These are phyloP conservation scores for Botrytis paeoniae DNA, from an alignment of 2,329 filamentous ascomycete genomes.

Conservation along the genomic window DNA sequence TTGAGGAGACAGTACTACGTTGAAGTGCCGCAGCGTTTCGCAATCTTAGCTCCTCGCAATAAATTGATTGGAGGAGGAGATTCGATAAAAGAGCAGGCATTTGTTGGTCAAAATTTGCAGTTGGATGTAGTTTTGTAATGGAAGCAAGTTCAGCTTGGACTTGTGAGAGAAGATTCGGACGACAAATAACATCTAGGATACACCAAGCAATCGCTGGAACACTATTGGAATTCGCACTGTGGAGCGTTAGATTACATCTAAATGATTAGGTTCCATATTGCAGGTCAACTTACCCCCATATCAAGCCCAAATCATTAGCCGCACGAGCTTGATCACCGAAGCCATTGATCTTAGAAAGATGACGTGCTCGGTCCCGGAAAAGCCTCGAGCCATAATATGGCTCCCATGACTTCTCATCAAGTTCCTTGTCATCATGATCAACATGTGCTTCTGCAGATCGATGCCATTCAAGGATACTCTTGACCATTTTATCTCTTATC, in stretches of 20 bases:
- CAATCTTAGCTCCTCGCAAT: slow-evolving; percentile 39
- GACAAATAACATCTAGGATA: slow-evolving; percentile 30
- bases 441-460: slow-evolving; percentile 24
- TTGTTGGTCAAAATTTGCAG: background rate
- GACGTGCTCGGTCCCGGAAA: slow-evolving; percentile 29
- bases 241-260: background rate
- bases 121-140: background rate
- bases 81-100: slow-evolving; percentile 27
- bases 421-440: slow-evolving; percentile 23
- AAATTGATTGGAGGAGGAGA: slow-evolving; percentile 40
- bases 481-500: slow-evolving; percentile 30
- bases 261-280: background rate
- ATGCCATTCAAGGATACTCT: slow-evolving; percentile 33
- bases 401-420: slow-evolving; percentile 32
- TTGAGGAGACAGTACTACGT: slow-evolving; percentile 24
- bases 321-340: slow-evolving; percentile 23
- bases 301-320: slow-evolving; percentile 28
- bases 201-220: slow-evolving; percentile 32
- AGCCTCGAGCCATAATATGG: slow-evolving; percentile 35
- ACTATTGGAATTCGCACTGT: slow-evolving; percentile 33
- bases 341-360: slow-evolving; percentile 17
- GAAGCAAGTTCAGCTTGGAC: slow-evolving; percentile 29
- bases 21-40: slow-evolving; percentile 25
- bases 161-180: slow-evolving; percentile 26
- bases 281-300: slow-evolving; percentile 28